Base-by-base conservation (phyloP, 2,329 filamentous ascomycete genomes). In the Cordyceps farinosa region DNA sequence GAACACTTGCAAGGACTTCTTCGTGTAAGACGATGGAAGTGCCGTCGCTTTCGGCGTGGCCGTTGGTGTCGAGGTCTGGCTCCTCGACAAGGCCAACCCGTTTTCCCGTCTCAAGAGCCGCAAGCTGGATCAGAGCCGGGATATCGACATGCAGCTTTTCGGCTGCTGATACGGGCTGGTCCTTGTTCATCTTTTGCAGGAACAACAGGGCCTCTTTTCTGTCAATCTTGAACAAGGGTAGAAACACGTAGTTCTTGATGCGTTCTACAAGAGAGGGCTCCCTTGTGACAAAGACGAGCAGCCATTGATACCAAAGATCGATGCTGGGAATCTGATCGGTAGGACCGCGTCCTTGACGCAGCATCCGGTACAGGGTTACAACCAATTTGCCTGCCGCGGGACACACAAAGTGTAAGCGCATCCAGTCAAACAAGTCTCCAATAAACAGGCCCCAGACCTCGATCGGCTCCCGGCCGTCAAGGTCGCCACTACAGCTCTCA, bases 41-140 rank as follows among this genome's bases (percentile, higher is more conserved):
- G 5, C 38, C 67, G 66, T 70, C 69, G 15, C 67, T 66, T 22
- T 38, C 61, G 7, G 64, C 40, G 32, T 64, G 64, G 15, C 67
- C 61, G 13, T 65, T 63, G 9, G 63, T 65, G 11, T 70, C 70
- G 38, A 77, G 65, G 52, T 71, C 75, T 67, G 88, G 85, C 68
- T 91, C 89, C 64, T 88, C 87, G 1, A 91, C 85, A 22, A 91
- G 75, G 1, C 88, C 88, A 44, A 83, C 78, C 70, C 89, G 89
- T 74, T 91, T 91, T 15, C 87, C 89, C 17, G 87, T 82, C 66
- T 91, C 87, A 50, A 92, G 77, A n/a, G 87, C 83, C 51, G 87
- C 82, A 48, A 92, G 79, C 66, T 87, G 84, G 10, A 91, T 74
- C 50, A 87, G 77, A 0, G 84, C 82, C 58, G 85, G 80, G 15